Evolutionary conservation across 2,329 filamentous ascomycete species (phyloP), one percentile per base, ranked within the genome.

Genomic region (Paradendryphiella salina): DNA sequence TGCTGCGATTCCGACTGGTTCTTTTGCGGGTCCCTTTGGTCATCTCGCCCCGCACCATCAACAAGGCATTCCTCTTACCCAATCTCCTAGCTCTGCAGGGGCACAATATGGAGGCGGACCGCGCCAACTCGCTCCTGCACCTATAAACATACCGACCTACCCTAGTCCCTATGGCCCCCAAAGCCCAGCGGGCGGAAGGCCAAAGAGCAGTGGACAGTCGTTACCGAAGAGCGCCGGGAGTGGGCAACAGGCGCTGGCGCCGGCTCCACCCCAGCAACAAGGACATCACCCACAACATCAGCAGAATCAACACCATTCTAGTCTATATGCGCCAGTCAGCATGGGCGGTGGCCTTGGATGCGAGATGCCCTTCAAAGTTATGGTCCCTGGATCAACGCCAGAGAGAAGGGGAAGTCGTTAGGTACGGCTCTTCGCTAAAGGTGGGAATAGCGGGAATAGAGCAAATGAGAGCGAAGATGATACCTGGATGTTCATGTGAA

Each of bases 121-220:
- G 5, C 61, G 64, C 28, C 51, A 63, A 35, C 61, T 66, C 18
- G 63, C 61, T 32, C 65, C 65, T 6, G 62, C 64, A 23, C 67
- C 66, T 23, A 42, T 57, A 20, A 49, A 63, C 26, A 51, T 61
- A 26, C 54, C 55, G 4, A 52, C 54, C 14, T 71, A 70, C 42
- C 63, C 65, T 4, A 66, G 61, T 23, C 68, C 69, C 14, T 72
- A 67, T 37, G 66, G 67, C 5, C 66, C 67, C 10, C 63, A 66
- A 14, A 57, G 53, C 18, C 59, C 59, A 17, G 54, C 56, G 7
- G 57, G 56, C 2, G 50, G 61, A 14, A 55, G 62, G 10, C 61
- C 65, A 6, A 65, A 61, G 40, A 65, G 60, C 31, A 64, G 56
- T 31, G 63, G 59, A 7, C 57, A 60, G 29, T 32, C 44, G 5